Base-by-base conservation (phyloP, 371 early-diverging fungal genomes). In the Choanephora cucurbitarum region DNA sequence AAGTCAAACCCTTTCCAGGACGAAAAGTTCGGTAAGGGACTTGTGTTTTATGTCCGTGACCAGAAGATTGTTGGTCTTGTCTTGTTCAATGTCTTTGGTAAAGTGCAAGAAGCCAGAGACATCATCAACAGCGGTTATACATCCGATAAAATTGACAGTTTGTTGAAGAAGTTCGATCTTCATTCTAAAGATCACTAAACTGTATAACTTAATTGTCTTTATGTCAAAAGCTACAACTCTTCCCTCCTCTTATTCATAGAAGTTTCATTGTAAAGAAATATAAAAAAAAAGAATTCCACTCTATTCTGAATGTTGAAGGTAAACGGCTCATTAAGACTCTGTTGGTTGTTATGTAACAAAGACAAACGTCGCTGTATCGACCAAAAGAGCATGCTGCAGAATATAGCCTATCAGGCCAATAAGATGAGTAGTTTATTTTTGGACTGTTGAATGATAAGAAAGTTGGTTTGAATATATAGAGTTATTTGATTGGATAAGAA, bases 61-160 rank as follows among this genome's bases (percentile, higher is more conserved):
- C 79, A 83, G 63, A 76, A 75, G 66, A 80, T 87, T 47, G 86
- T 85, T 39, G 91, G 89, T 49, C 67, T 88, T 15, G 58, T 88
- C 59, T 71, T 84, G 49, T 89, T 84, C 73, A 91, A 90, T 62
- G 74, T 87, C 41, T 84, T 83, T 73, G 86, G 85, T 47, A 83
- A 86, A 66, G 80, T 85, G 17, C 83, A 84, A 23, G 73, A 83
- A 60, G 91, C 91, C n/a, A 82, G 91, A 58, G 77, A 85, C 56
- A 73, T 90, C 28, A 79, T 90, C 43, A 64, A 71, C 49, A 70
- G 62, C 31, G 75, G 73, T 17, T 67, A 69, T 41, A 67, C 71
- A n/a, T 66, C 73, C 21, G 79, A 78, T 33, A 61, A 78, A 48
- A 78, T 78, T 22, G 79, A 78, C 44, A 59, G 71, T 1, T 49